Evolutionary conservation across 108 stramenopile genomes (phyloP).

Genomic region (Stephanodiscus minutulus): DNA sequence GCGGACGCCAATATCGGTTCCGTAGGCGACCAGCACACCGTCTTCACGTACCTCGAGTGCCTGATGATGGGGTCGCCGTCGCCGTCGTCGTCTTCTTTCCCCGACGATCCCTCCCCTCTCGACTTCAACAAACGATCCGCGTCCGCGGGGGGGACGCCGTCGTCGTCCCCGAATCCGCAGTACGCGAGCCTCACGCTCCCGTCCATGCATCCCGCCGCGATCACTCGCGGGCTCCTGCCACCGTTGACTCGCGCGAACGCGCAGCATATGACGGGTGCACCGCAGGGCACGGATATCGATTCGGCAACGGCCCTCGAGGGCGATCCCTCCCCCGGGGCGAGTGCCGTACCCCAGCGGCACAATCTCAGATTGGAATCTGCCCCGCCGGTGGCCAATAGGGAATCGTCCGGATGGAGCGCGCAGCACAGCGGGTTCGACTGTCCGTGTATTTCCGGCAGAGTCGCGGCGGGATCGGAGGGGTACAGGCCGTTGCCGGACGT

Average conservation of each 20-base stretch:
- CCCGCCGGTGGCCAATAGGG: constrained; percentile 78
- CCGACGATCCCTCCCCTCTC: not conserved
- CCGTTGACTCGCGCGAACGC: constrained; percentile 58
- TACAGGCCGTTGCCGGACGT: constrained; percentile 69
- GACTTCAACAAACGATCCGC: constrained; percentile 25
- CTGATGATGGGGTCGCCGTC: constrained; percentile 46
- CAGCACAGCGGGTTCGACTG: constrained; percentile 69
- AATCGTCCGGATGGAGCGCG: constrained; percentile 62
- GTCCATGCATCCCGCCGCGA: constrained; percentile 81
- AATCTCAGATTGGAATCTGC: constrained; percentile 66
- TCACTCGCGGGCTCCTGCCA: constrained; percentile 37
- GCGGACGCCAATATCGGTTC: constrained; percentile 70
- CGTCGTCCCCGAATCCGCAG: constrained; percentile 34
- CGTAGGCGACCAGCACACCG: constrained; percentile 65
- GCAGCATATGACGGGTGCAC: constrained; percentile 71
- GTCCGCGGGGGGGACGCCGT: not conserved
- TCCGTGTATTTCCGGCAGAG: constrained; percentile 62
- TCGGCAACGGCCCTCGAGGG: constrained; percentile 43
- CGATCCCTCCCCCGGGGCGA: constrained; percentile 48
- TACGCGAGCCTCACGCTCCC: constrained; percentile 63
- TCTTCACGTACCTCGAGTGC: constrained; percentile 74
- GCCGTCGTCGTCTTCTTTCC: constrained; percentile 11
- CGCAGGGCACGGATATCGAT: constrained; percentile 54
- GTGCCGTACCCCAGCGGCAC: constrained; percentile 64
- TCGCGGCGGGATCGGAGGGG: constrained; percentile 49